phyloP scores from a whole-genome alignment of 805 yeast species.

The Metschnikowia lachancei region DNA sequence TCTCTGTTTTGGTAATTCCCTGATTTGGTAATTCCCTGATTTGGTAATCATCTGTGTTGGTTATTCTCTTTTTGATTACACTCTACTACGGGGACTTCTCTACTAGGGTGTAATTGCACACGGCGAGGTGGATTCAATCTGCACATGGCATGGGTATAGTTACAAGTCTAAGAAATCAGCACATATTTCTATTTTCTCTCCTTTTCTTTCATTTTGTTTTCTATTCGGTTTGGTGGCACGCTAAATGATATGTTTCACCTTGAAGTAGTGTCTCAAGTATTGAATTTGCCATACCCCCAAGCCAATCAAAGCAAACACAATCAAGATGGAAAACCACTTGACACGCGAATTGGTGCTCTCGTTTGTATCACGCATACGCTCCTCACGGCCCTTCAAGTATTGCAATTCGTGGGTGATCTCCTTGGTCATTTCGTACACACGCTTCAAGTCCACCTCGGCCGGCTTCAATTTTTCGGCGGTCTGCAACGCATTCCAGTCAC shows the following conservation, averaged over 20 bases:
- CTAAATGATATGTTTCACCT: slow-evolving; percentile 72
- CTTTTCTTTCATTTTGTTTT: background rate
- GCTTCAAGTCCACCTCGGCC: slow-evolving; percentile 83
- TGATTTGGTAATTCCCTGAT: no score
- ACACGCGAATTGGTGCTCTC: slow-evolving; percentile 95
- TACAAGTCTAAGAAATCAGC: no score
- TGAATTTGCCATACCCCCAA: slow-evolving; percentile 92
- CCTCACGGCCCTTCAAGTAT: slow-evolving; percentile 85
- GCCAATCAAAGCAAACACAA: slow-evolving; percentile 65
- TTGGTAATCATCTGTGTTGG: no score
- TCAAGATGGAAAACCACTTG: slow-evolving; percentile 73
- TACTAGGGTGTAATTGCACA: no score
- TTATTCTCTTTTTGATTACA: no score
- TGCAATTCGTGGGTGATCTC: slow-evolving; percentile 79
- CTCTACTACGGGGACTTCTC: no score
- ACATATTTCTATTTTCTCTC: no score
- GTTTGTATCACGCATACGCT: slow-evolving; percentile 90
- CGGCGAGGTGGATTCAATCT: no score
- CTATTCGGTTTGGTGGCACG: background rate
- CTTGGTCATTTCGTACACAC: slow-evolving; percentile 78
- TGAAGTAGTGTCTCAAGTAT: slow-evolving; percentile 90
- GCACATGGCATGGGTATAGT: no score
- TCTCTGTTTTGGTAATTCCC: no score
- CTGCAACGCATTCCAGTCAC: slow-evolving; percentile 96
- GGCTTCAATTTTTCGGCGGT: slow-evolving; percentile 92